Percentiles rank a stretch among this genome's conserved stretches.
Evolutionary conservation across 805 yeast species (phyloP).

Genomic region (Soucietia sequanensis): DNA sequence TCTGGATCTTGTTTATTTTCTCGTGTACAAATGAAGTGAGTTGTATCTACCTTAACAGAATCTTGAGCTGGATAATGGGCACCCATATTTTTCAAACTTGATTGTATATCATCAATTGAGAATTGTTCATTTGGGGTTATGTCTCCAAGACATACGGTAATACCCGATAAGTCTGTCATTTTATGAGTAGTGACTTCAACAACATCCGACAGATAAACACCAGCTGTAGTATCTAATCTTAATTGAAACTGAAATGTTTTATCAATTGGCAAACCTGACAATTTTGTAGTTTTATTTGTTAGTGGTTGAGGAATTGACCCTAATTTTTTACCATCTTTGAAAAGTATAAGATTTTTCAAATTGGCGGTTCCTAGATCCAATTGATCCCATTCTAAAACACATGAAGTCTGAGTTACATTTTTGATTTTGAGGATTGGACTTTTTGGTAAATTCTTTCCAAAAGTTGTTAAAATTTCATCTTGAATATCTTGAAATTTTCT

Average conservation of each 20-base stretch:
- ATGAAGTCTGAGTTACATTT: conserved; percentile 90
- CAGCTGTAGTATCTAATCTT: conserved; percentile 85
- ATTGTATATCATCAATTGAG: conserved; percentile 53
- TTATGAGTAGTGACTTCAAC: conserved; percentile 81
- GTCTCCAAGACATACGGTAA: conserved; percentile 86
- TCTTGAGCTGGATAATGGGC: conserved; percentile 71
- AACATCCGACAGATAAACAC: conserved; percentile 68
- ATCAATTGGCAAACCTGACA: conserved; percentile 90
- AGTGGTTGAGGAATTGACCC: conserved; percentile 85
- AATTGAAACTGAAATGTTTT: conserved; percentile 77
- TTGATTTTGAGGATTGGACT: conserved; percentile 65
- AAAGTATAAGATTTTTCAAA: conserved; percentile 71
- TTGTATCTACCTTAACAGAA: conserved; percentile 82
- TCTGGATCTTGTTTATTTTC: conserved; percentile 64
- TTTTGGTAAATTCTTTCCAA: conserved; percentile 71
- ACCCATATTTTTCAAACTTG: conserved; percentile 66
- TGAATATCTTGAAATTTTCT: conserved; percentile 64
- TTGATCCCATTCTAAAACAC: conserved; percentile 93
- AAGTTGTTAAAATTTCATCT: conserved; percentile 65
- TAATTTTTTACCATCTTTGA: conserved; percentile 69
- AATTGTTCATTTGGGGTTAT: conserved; percentile 55
- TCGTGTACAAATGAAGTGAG: conserved; percentile 79
- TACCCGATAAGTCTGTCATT: conserved; percentile 93
- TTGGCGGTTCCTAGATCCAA: conserved; percentile 80
- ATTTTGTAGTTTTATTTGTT: conserved; percentile 74